Conservation (phyloP, 2,329 filamentous ascomycete genomes). For the Curvularia spicifera region DNA sequence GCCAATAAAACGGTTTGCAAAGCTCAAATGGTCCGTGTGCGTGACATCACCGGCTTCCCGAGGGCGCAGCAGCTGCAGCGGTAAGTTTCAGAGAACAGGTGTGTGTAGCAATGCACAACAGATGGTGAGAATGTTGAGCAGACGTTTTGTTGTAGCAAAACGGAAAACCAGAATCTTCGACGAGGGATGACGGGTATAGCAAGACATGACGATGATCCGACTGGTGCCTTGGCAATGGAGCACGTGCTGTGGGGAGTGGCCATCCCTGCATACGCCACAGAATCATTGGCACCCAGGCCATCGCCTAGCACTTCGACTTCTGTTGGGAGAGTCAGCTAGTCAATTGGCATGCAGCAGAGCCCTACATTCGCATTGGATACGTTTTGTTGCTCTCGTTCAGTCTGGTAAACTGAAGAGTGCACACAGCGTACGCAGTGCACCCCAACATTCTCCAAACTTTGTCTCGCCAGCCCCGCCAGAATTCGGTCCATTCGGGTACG, state of each 20-base stretch:
- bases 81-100: conserved; percentile 9
- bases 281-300: conserved; percentile 18
- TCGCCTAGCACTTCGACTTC: conserved; percentile 1
- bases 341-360: conserved; percentile 32
- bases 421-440: conserved; percentile 17
- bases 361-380: conserved; percentile 38
- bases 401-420: conserved; percentile 14
- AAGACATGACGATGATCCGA: conserved; percentile 26
- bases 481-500: conserved; percentile 10
- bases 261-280: conserved; percentile 18
- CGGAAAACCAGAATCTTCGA: conserved; percentile 12
- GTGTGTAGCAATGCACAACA: background rate
- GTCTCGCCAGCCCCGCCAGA: conserved; percentile 36
- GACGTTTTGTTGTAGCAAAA: conserved; percentile 5
- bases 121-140: background rate
- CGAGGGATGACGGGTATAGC: conserved; percentile 6
- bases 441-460: conserved; percentile 8
- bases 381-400: conserved; percentile 23
- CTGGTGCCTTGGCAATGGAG: conserved; percentile 18
- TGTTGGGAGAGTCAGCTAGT: conserved; percentile 24
- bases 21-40: conserved; percentile 38
- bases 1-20: conserved; percentile 33
- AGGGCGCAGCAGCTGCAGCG: conserved; percentile 6
- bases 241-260: conserved; percentile 15
- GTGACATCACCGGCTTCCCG: conserved; percentile 36